phyloP scores from a whole-genome alignment of 2,329 filamentous ascomycete species.

The Paecilomyces fulvus region DNA sequence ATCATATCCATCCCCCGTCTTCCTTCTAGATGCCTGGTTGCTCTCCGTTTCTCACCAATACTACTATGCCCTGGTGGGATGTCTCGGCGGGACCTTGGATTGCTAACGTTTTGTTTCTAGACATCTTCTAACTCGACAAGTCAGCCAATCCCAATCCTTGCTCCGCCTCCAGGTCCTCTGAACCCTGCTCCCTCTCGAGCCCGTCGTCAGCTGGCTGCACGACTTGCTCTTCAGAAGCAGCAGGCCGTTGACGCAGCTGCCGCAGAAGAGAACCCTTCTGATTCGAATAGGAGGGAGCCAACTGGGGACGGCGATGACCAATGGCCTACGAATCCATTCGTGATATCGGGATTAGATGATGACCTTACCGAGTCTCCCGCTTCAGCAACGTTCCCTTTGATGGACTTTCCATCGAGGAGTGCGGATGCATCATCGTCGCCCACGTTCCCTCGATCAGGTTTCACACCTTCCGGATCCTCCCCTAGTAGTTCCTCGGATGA shows the following conservation, averaged over 20 bases:
- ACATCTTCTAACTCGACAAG: conserved; percentile 20
- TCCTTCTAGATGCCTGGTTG: background rate
- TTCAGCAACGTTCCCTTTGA: conserved; percentile 21
- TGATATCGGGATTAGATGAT: conserved; percentile 29
- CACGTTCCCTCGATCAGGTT: conserved; percentile 29
- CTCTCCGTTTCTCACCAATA: background rate
- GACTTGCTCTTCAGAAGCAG: conserved; percentile 68
- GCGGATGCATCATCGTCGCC: conserved; percentile 21
- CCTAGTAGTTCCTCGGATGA: conserved; percentile 36
- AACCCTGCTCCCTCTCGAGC: conserved; percentile 82
- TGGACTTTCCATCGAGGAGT: conserved; percentile 20
- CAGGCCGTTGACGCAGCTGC: conserved; percentile 40
- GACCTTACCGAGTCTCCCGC: conserved; percentile 16
- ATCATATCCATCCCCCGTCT: background rate
- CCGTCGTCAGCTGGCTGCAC: conserved; percentile 79
- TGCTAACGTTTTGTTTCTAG: conserved; percentile 11
- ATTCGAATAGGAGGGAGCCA: conserved; percentile 10
- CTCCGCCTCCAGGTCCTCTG: conserved; percentile 63
- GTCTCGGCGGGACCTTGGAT: background rate
- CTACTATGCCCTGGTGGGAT: background rate
- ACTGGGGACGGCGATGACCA: conserved; percentile 15
- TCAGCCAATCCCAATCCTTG: conserved; percentile 36
- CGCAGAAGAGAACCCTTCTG: conserved; percentile 18
- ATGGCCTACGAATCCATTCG: conserved; percentile 30
- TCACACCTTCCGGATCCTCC: conserved; percentile 31